phyloP scores from a whole-genome alignment of 176 grass and related monocot species.

The Tuctoria greenei region DNA sequence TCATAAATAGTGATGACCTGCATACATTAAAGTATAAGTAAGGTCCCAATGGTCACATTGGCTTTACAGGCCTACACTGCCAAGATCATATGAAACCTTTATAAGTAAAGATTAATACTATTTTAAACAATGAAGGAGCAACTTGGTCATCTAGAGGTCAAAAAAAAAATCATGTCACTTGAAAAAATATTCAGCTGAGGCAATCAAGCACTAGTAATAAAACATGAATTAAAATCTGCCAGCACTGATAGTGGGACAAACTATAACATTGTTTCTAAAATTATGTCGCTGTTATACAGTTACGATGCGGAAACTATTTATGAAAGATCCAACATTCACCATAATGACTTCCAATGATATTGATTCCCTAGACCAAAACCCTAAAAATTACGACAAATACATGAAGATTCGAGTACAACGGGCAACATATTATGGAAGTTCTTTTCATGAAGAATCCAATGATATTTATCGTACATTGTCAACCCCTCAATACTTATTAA shows the following conservation, averaged over 20 bases:
- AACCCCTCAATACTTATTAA: too few species aligned
- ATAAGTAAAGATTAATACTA: neutral
- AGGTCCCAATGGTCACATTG: conserved; percentile 25
- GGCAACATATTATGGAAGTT: too few species aligned
- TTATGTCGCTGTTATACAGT: too few species aligned
- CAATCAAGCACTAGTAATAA: neutral
- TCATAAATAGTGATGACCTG: conserved; percentile 80
- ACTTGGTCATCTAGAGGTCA: neutral
- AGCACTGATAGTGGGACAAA: neutral
- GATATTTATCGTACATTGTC: too few species aligned
- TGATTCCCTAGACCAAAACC: too few species aligned
- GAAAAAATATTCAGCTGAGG: neutral
- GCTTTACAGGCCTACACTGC: conserved; percentile 2
- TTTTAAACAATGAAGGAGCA: conserved; percentile 5
- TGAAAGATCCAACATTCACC: neutral
- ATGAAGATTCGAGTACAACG: too few species aligned
- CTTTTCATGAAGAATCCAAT: too few species aligned
- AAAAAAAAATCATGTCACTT: conserved; percentile 9
- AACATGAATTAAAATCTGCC: conserved; percentile 2
- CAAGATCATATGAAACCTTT: conserved; percentile 24
- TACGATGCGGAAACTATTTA: too few species aligned
- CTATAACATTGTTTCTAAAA: neutral
- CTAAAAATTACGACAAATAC: too few species aligned
- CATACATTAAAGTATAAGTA: conserved; percentile 27
- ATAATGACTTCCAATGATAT: too few species aligned